Evolutionary conservation across 257 asterid species (phyloP).

Genomic region (Vinca minor): DNA sequence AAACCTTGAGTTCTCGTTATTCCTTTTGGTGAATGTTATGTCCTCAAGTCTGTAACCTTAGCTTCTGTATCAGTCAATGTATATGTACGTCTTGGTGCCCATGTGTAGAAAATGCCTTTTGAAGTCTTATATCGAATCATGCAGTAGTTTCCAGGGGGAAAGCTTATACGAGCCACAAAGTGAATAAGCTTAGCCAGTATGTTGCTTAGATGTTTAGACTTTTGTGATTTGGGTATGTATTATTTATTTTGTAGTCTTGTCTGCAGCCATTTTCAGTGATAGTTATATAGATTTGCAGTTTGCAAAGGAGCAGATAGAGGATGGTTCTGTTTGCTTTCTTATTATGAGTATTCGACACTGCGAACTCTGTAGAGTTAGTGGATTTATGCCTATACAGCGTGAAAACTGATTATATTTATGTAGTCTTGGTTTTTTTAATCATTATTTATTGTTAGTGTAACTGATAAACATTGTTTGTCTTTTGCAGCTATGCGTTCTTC

Average conservation of each 20-base stretch:
- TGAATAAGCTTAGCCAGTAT: neutral
- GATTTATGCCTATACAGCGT: too few species aligned
- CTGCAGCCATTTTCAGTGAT: neutral
- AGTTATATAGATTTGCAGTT: neutral
- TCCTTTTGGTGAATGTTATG: neutral
- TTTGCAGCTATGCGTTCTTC: slow-evolving; percentile 68
- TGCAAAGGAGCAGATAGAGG: neutral
- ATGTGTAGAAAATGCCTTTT: neutral
- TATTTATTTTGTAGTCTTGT: neutral
- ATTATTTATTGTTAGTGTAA: neutral
- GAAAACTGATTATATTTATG: neutral
- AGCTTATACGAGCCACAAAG: neutral
- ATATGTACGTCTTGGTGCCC: neutral
- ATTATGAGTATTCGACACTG: neutral
- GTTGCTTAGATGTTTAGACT: neutral
- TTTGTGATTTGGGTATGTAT: too few species aligned
- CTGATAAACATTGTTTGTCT: slow-evolving; percentile 6
- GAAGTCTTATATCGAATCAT: neutral
- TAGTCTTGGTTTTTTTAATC: neutral
- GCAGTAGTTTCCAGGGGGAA: neutral
- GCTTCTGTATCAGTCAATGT: neutral
- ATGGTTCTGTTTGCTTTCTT: too few species aligned
- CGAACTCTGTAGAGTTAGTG: neutral
- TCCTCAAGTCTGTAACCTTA: neutral
- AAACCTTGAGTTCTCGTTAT: neutral